Percentiles rank a stretch among this genome's conserved stretches.
Conservation (phyloP, 148 eudicot species). For the Drosera capensis region DNA sequence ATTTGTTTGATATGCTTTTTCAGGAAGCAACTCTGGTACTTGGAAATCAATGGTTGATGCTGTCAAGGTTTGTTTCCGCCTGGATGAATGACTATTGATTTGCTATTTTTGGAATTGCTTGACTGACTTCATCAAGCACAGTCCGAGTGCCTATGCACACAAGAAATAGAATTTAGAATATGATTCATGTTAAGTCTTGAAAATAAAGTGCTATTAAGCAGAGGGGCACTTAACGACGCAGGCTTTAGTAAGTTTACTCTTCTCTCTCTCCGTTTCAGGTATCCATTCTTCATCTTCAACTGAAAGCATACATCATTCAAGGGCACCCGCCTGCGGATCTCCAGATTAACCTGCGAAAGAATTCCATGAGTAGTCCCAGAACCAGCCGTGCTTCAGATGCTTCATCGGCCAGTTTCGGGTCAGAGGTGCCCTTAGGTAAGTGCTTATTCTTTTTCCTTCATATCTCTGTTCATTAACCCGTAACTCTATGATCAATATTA, state of each 20-base stretch:
- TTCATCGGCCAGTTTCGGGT: slow-evolving; percentile 32
- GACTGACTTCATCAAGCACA: neutral
- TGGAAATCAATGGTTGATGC: slow-evolving; percentile 37
- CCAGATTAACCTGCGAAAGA: slow-evolving; percentile 13
- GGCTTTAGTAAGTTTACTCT: neutral
- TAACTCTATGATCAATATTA: no score
- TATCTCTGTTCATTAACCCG: neutral
- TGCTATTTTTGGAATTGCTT: neutral
- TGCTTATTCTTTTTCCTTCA: neutral
- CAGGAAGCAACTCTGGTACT: slow-evolving; percentile 15
- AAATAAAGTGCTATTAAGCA: no score
- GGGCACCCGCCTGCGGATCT: slow-evolving; percentile 22
- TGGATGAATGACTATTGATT: neutral
- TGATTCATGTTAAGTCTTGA: no score
- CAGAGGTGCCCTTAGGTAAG: slow-evolving; percentile 34
- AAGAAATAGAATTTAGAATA: neutral
- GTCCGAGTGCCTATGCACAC: neutral
- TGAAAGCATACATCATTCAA: slow-evolving; percentile 25
- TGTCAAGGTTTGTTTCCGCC: slow-evolving; percentile 21
- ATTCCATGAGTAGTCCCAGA: slow-evolving; percentile 20
- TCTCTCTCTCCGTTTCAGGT: slow-evolving; percentile 14
- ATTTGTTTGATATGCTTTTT: slow-evolving; percentile 1
- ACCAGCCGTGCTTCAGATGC: slow-evolving; percentile 21
- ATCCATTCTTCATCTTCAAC: slow-evolving; percentile 35
- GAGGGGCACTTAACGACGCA: no score